Evolutionary conservation across 2,329 filamentous ascomycete species (phyloP).

Genomic region (Fusarium humuli): DNA sequence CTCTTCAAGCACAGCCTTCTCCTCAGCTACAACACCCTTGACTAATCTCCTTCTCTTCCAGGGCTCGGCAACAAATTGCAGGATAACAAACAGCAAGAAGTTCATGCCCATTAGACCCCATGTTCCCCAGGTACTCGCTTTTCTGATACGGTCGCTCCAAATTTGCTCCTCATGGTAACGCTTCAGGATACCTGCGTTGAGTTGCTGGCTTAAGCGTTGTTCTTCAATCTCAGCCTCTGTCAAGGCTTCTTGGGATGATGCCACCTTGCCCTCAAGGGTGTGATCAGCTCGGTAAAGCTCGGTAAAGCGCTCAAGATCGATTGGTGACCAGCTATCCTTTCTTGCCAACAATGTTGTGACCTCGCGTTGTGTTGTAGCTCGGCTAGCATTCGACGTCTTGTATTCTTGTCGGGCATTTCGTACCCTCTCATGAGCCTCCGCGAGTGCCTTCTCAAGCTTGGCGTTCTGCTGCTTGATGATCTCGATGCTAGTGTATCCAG

Average conservation of each 20-base stretch:
- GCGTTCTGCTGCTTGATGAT: conserved; percentile 83
- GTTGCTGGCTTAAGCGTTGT: conserved; percentile 77
- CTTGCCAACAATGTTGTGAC: conserved; percentile 93
- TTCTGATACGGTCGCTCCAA: conserved; percentile 96
- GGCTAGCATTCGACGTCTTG: conserved; percentile 83
- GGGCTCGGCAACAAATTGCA: conserved; percentile 91
- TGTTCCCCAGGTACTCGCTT: conserved; percentile 98
- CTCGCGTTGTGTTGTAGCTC: conserved; percentile 92
- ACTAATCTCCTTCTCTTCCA: conserved; percentile 88
- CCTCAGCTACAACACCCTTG: conserved; percentile 82
- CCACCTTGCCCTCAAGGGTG: conserved; percentile 87
- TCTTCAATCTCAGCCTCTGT: conserved; percentile 81
- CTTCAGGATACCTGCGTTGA: conserved; percentile 86
- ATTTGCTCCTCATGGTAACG: conserved; percentile 99
- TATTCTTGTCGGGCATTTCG: conserved; percentile 79
- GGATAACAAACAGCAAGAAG: conserved; percentile 85
- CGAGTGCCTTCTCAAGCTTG: conserved; percentile 69
- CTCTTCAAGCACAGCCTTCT: conserved; percentile 68
- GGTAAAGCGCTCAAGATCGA: conserved; percentile 94
- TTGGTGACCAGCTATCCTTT: conserved; percentile 90
- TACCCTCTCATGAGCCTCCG: conserved; percentile 72
- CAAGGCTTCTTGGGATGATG: conserved; percentile 76
- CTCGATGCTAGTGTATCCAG: conserved; percentile 93
- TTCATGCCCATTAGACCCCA: conserved; percentile 99
- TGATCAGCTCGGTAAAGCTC: conserved; percentile 92